These are phyloP conservation scores for Cercophora sp. DNA, from an alignment of 495 filamentous ascomycete species.

Conservation along the genomic window DNA sequence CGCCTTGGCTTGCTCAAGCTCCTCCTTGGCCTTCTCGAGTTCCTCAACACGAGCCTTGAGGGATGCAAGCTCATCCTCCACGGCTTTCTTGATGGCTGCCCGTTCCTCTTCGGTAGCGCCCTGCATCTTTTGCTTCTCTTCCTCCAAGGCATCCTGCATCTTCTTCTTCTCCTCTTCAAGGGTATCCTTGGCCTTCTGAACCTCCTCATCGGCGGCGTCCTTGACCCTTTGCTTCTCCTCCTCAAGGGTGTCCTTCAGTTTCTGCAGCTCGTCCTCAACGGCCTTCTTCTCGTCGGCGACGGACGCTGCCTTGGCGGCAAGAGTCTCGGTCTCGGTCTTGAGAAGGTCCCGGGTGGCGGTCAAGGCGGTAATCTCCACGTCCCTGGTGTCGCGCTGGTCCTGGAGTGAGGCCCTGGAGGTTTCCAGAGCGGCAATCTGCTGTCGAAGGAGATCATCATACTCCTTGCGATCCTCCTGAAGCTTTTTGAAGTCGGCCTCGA, in stretches of 20 bases:
- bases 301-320: constrained; percentile 12
- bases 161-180: constrained; percentile 14
- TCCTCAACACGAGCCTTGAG: constrained; percentile 26
- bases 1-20: constrained; percentile 24
- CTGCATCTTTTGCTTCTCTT: constrained; percentile 11
- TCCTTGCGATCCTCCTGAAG: constrained; percentile 33
- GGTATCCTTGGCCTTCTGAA: constrained; percentile 18
- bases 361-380: constrained; percentile 36
- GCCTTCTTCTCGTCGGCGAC: constrained; percentile 21
- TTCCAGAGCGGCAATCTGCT: constrained; percentile 35
- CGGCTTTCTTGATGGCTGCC: constrained; percentile 6
- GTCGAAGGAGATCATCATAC: constrained; percentile 32
- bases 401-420: constrained; percentile 31
- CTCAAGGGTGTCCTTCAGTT: constrained; percentile 13
- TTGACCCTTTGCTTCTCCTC: constrained; percentile 21
- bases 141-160: constrained; percentile 11
- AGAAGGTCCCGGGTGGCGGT: constrained; percentile 24
- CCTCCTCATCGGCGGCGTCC: constrained; percentile 18
- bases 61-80: constrained; percentile 18
- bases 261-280: constrained; percentile 20
- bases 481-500: constrained; percentile 33
- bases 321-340: constrained; percentile 11
- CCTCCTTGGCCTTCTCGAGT: constrained; percentile 38
- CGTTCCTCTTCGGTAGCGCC: constrained; percentile 9
- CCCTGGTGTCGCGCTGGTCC: constrained; percentile 32